Percentiles rank a stretch among this genome's conserved stretches.
Evolutionary conservation across 768 basidiomycete genomes (phyloP).

Genomic region (Suillus paluster): DNA sequence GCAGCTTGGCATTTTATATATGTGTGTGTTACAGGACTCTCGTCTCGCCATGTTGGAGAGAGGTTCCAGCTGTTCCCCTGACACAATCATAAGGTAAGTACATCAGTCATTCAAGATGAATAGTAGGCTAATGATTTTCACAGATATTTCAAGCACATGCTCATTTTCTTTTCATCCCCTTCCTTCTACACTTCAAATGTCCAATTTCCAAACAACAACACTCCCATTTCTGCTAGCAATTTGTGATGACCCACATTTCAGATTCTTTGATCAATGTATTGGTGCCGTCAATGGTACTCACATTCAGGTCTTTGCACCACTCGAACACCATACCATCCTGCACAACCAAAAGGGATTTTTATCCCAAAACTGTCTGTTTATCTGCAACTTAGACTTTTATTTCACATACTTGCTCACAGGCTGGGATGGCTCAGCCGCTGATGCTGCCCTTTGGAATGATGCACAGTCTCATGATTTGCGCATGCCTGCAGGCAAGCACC

Average conservation of each 20-base stretch:
- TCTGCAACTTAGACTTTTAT: slow-evolving; percentile 15
- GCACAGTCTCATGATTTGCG: slow-evolving; percentile 16
- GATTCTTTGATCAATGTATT: slow-evolving; percentile 7
- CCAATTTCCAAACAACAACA: neutral
- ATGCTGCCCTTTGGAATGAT: slow-evolving; percentile 14
- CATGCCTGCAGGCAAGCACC: slow-evolving; percentile 38
- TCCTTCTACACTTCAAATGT: neutral
- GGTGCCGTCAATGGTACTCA: slow-evolving; percentile 9
- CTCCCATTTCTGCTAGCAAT: neutral
- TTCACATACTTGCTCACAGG: slow-evolving; percentile 18
- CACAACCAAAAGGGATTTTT: slow-evolving; percentile 16
- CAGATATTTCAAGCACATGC: slow-evolving; percentile 18
- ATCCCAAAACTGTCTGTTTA: slow-evolving; percentile 21
- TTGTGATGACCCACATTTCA: neutral
- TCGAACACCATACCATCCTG: slow-evolving; percentile 3
- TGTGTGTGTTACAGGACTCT: slow-evolving; percentile 16
- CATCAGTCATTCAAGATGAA: neutral
- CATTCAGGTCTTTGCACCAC: slow-evolving; percentile 3
- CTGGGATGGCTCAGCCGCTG: slow-evolving; percentile 24
- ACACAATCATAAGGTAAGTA: slow-evolving; percentile 41
- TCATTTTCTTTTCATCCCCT: slow-evolving; percentile 11
- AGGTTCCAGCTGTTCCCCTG: slow-evolving; percentile 29
- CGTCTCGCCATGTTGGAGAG: slow-evolving; percentile 12
- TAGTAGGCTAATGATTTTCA: neutral
- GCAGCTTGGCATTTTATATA: slow-evolving; percentile 20